Conservation (phyloP, 192 early-diverging fungal genomes). For the Coemansia sp. region DNA sequence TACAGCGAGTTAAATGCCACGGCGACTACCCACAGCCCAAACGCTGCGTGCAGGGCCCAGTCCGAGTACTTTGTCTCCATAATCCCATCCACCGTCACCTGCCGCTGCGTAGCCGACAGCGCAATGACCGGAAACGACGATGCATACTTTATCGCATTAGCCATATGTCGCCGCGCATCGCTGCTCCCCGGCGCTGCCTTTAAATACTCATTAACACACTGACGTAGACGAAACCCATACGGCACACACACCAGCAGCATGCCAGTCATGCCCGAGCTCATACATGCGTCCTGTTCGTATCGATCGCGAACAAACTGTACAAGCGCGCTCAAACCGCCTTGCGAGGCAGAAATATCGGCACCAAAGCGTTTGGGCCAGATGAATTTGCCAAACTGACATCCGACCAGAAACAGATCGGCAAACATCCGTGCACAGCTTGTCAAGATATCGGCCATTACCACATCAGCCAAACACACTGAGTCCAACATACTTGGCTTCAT, state of each 20-base stretch:
- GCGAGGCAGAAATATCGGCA: not conserved
- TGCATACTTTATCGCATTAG: constrained; percentile 91
- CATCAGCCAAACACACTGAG: constrained; percentile 71
- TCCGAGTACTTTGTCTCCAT: constrained; percentile 31
- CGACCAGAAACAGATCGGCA: constrained; percentile 68
- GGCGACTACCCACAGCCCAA: constrained; percentile 60
- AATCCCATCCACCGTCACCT: constrained; percentile 16
- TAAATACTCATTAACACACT: constrained; percentile 54
- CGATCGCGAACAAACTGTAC: constrained; percentile 9
- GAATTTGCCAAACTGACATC: constrained; percentile 59
- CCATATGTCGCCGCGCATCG: constrained; percentile 69
- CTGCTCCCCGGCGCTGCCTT: constrained; percentile 18
- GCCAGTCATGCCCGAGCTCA: constrained; percentile 21
- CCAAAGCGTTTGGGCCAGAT: constrained; percentile 26
- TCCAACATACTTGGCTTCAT: constrained; percentile 34
- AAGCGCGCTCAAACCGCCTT: not conserved
- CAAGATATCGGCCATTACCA: constrained; percentile 92
- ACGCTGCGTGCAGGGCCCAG: constrained; percentile 23
- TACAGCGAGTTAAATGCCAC: constrained; percentile 87
- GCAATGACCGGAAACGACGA: constrained; percentile 61
- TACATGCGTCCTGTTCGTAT: constrained; percentile 5
- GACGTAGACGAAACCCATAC: constrained; percentile 52
- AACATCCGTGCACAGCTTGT: constrained; percentile 90
- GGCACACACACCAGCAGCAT: constrained; percentile 41
- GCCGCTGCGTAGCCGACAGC: constrained; percentile 37